Base-by-base conservation (phyloP, 1,284 basidiomycete species). In the Ustilago sp. region DNA sequence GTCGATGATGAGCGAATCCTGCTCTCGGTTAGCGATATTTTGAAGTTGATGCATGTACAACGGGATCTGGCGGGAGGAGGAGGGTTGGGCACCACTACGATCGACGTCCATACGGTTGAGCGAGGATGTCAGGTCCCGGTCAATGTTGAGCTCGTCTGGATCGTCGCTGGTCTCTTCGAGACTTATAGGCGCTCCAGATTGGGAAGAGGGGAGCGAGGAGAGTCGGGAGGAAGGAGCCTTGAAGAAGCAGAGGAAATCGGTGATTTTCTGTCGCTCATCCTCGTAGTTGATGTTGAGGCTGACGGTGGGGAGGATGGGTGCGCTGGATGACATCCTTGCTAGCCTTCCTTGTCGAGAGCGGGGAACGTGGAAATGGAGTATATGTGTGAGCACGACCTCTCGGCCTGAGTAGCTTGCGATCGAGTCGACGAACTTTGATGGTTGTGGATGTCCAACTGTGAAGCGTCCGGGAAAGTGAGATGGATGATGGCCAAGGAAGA, bases 41-140 rank as follows among this genome's bases (percentile, higher is more conserved):
- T 95, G 93, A 93, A 99, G 88, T 84, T 95, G 93, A 59, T 90
- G 89, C 90, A 95, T 93, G 86, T 99, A 99, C 88, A 98, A 96
- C 28, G 91, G 86, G 9, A 80, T 63, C 11, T 71, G 34, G 9
- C 74, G 63, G 19, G 63, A 70, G 11, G 63, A 52, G 4, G 61
- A 65, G 9, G 65, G 55, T 19, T 35, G 32, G n/a, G 64, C 55
- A 8, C 28, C 41, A 15, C 3, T 23, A 36, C 57, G 54, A 34
- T 75, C 68, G 35, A 77, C 74, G 34, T 77, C 63, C 72, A 80
- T 74, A 3, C 67, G 73, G 34, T 80, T 56, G 15, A 74, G 47
- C 12, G 63, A 47, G 3, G 64, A 68, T 34, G 59, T 61, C 11
- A 79, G 47, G 4, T 68, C 60, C 13, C 60, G 61, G 7, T 71